Conservation (phyloP, 2,329 filamentous ascomycete genomes). For the Penicillium sumatraense region DNA sequence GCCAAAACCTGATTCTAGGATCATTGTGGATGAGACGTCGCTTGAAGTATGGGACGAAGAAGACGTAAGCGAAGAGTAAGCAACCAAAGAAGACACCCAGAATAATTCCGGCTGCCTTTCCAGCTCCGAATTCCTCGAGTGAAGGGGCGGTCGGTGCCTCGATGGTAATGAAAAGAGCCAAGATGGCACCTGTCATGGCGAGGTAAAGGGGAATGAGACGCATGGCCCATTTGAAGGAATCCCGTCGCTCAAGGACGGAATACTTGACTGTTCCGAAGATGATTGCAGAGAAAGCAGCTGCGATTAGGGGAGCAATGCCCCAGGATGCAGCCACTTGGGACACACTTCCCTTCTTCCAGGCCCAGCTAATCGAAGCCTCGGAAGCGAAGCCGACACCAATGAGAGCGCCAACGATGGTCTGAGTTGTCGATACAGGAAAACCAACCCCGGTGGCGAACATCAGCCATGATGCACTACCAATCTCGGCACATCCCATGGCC, state of each 20-base stretch:
- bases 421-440: conserved; percentile 49
- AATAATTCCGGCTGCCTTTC: conserved; percentile 31
- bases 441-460: conserved; percentile 28
- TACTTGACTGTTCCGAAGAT: conserved; percentile 58
- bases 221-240: conserved; percentile 56
- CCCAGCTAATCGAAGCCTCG: conserved; percentile 28
- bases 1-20: conserved; percentile 27
- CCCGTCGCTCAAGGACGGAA: conserved; percentile 53
- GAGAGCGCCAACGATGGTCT: conserved; percentile 46
- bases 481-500: conserved; percentile 41
- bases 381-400: conserved; percentile 33
- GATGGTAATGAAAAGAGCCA: conserved; percentile 64
- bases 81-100: conserved; percentile 33
- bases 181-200: conserved; percentile 53
- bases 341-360: conserved; percentile 50
- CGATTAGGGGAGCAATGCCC: conserved; percentile 55
- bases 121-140: conserved; percentile 25
- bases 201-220: conserved; percentile 56
- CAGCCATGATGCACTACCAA: conserved; percentile 45
- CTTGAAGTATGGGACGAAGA: conserved; percentile 34
- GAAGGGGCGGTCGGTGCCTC: conserved; percentile 31
- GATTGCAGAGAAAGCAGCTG: conserved; percentile 53
- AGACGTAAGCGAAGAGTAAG: conserved; percentile 27
- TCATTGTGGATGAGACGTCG: conserved; percentile 32
- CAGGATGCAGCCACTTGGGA: conserved; percentile 55